Evolutionary conservation across 345 rosid species (phyloP).

Genomic region (Brassica rapa): DNA sequence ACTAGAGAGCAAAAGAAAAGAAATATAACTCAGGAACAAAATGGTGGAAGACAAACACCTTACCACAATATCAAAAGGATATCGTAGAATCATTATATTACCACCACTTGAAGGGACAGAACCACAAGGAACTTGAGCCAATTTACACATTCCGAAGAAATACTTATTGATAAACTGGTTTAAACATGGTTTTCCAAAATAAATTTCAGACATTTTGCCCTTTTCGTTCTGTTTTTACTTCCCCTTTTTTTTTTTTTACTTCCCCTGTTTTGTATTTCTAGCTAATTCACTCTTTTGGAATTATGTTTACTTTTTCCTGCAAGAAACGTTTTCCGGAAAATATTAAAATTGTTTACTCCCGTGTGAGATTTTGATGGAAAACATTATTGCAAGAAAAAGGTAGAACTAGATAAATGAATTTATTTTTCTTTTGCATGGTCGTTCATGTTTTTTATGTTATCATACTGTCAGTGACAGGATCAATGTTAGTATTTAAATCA

Average conservation of each 20-base stretch:
- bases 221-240: neutral
- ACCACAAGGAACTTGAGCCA: neutral
- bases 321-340: neutral
- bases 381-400: neutral
- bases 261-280: too few species aligned
- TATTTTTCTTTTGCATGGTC: neutral
- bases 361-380: conserved; percentile 1
- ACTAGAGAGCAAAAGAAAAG: neutral
- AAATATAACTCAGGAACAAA: neutral
- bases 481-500: conserved; percentile 9
- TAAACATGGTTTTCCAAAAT: neutral
- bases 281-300: neutral
- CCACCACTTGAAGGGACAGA: neutral
- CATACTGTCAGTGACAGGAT: conserved; percentile 4
- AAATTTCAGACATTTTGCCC: neutral
- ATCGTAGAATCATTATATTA: too few species aligned
- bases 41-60: neutral
- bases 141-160: neutral
- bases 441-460: conserved; percentile 2
- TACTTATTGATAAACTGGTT: neutral
- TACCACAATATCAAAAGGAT: neutral
- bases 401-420: neutral
- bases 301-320: conserved; percentile 10
- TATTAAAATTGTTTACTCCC: conserved; percentile 10
- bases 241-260: neutral